Conservation (phyloP, 768 basidiomycete species). For the Serendipita indica region DNA sequence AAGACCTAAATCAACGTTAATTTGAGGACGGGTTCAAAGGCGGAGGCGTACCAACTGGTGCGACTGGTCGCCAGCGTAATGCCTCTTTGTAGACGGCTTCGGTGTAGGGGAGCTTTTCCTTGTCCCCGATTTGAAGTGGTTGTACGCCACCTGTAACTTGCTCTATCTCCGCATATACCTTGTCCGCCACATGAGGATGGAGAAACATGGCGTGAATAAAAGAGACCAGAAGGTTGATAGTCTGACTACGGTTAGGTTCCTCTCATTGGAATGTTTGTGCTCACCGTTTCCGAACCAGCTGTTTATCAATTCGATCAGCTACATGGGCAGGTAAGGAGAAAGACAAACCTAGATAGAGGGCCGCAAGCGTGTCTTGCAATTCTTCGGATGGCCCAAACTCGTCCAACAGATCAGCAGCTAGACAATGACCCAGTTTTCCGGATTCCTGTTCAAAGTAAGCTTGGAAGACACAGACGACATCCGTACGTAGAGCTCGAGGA, state of each 20-base stretch:
- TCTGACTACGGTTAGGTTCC: neutral
- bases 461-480: neutral
- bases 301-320: neutral
- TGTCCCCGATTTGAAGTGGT: conserved; percentile 11
- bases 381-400: neutral
- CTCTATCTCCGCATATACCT: neutral
- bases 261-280: neutral
- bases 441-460: neutral
- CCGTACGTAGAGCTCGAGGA: neutral
- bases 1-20: neutral
- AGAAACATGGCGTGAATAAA: conserved; percentile 1
- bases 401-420: neutral
- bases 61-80: conserved; percentile 14
- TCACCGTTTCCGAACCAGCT: conserved; percentile 3
- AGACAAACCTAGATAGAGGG: neutral
- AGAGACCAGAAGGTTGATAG: neutral
- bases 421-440: neutral
- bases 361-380: neutral
- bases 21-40: neutral
- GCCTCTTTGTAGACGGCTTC: conserved; percentile 14
- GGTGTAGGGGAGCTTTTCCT: conserved; percentile 15
- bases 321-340: neutral
- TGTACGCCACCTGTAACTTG: neutral
- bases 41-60: conserved; percentile 11
- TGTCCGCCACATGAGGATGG: neutral